Percentiles rank a stretch among this genome's conserved stretches.
These are phyloP conservation scores for Malassezia caprae DNA, from an alignment of 1,284 basidiomycete species.

Conservation along the genomic window DNA sequence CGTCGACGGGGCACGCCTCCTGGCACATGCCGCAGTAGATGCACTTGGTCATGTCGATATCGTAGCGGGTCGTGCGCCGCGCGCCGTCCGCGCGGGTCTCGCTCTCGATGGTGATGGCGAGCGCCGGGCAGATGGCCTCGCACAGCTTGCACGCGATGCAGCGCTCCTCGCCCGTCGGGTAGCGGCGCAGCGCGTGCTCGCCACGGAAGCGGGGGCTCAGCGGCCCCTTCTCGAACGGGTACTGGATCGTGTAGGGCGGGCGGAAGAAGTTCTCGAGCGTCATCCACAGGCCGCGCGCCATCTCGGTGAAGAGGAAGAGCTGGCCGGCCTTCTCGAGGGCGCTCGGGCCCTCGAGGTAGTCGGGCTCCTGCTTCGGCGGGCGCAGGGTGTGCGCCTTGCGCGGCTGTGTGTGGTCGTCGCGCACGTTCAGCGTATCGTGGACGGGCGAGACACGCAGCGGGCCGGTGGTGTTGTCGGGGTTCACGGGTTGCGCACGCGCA, in stretches of 20 bases:
- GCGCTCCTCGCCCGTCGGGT: constrained; percentile 95
- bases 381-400: constrained; percentile 5
- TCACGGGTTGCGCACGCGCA: constrained; percentile 1
- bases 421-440: constrained; percentile 14
- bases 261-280: constrained; percentile 97
- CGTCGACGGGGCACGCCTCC: constrained; percentile 98
- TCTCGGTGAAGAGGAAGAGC: constrained; percentile 98
- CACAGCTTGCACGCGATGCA: constrained; percentile 99
- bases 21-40: constrained; percentile 48
- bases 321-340: constrained; percentile 77
- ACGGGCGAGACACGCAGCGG: constrained; percentile 12
- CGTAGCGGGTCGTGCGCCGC: constrained; percentile 92
- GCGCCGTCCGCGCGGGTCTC: constrained; percentile 92
- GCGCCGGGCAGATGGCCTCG: constrained; percentile 97
- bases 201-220: constrained; percentile 95
- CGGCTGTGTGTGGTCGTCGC: constrained; percentile 6
- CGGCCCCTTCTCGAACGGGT: constrained; percentile 74
- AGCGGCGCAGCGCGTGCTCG: constrained; percentile 94
- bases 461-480: constrained; percentile 7
- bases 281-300: constrained; percentile 95
- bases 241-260: constrained; percentile 91
- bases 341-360: constrained; percentile 58
- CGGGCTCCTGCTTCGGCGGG: constrained; percentile 24
- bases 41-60: constrained; percentile 74
- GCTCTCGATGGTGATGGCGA: constrained; percentile 98